Conservation (phyloP, 2,329 filamentous ascomycete genomes). For the Colletotrichum camelliae region DNA sequence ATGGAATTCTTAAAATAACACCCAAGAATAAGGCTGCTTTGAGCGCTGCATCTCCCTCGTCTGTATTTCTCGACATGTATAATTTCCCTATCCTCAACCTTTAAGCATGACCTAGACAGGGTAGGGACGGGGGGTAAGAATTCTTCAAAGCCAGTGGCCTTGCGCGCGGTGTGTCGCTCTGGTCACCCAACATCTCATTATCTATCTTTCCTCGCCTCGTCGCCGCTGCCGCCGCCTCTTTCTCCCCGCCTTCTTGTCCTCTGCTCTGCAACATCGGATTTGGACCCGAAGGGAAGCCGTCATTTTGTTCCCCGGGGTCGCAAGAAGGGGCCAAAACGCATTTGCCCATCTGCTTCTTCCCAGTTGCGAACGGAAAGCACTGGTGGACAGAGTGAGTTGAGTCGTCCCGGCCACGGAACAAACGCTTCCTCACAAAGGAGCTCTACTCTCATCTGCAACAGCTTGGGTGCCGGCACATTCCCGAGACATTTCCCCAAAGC, state of each 20-base stretch:
- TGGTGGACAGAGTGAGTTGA: not conserved
- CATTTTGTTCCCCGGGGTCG: not conserved
- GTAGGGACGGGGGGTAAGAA: not conserved
- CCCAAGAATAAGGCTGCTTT: not conserved
- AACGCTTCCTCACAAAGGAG: constrained; percentile 21
- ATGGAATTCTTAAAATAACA: constrained; percentile 10
- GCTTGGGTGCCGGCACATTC: constrained; percentile 37
- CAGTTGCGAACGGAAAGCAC: constrained; percentile 1
- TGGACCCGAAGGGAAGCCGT: not conserved
- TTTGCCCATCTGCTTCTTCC: not conserved
- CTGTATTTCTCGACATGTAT: not conserved
- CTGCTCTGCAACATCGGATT: constrained; percentile 6
- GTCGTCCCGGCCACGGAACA: constrained; percentile 1
- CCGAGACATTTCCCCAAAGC: constrained; percentile 39
- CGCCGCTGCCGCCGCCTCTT: not conserved
- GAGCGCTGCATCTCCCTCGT: constrained; percentile 4
- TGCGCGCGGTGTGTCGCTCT: not conserved
- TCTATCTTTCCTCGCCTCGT: constrained; percentile 3
- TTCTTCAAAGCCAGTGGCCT: constrained; percentile 6
- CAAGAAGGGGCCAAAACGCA: not conserved
- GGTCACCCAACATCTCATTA: not conserved
- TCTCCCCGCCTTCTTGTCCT: not conserved
- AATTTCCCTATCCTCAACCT: not conserved
- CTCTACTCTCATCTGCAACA: constrained; percentile 20
- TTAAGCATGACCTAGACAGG: not conserved